phyloP scores from a whole-genome alignment of 768 basidiomycete genomes.

The Leucosporidium yakuticum region DNA sequence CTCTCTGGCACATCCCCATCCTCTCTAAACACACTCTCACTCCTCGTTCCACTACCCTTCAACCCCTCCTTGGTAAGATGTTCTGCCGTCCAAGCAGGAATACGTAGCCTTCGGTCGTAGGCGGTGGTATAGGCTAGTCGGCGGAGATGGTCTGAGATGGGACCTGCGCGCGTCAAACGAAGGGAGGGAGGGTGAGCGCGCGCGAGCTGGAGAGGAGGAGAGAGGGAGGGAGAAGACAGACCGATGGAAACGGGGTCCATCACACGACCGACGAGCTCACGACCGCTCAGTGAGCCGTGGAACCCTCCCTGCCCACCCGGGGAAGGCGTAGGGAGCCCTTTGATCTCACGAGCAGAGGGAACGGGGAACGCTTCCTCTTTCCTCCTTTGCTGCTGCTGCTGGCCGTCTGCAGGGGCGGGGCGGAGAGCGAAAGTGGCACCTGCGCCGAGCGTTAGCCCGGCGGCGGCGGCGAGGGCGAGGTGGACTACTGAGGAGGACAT shows the following conservation, averaged over 20 bases:
- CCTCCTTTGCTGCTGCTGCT: no score
- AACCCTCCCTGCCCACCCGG: no score
- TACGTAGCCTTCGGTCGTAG: slow-evolving; percentile 82
- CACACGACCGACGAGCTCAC: no score
- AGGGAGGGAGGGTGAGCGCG: no score
- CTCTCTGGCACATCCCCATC: slow-evolving; percentile 66
- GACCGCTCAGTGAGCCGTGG: no score
- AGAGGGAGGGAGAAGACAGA: no score
- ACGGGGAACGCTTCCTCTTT: no score
- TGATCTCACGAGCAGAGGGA: no score
- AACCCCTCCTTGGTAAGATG: slow-evolving; percentile 78
- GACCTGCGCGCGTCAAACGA: slow-evolving; percentile 6
- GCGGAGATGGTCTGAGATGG: slow-evolving; percentile 25
- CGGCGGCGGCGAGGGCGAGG: not conserved
- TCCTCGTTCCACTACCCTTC: slow-evolving; percentile 57
- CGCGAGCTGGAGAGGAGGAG: no score
- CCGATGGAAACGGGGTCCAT: no score
- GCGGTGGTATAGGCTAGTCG: slow-evolving; percentile 44
- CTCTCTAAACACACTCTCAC: slow-evolving; percentile 72
- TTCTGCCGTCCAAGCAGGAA: slow-evolving; percentile 96
- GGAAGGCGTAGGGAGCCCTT: no score
- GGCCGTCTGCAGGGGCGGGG: not conserved
- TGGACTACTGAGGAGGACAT: not conserved
- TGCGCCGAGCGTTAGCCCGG: not conserved
- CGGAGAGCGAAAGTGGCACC: not conserved